These are phyloP conservation scores for Termitomyces sp. DNA, from an alignment of 768 basidiomycete genomes.

Conservation along the genomic window DNA sequence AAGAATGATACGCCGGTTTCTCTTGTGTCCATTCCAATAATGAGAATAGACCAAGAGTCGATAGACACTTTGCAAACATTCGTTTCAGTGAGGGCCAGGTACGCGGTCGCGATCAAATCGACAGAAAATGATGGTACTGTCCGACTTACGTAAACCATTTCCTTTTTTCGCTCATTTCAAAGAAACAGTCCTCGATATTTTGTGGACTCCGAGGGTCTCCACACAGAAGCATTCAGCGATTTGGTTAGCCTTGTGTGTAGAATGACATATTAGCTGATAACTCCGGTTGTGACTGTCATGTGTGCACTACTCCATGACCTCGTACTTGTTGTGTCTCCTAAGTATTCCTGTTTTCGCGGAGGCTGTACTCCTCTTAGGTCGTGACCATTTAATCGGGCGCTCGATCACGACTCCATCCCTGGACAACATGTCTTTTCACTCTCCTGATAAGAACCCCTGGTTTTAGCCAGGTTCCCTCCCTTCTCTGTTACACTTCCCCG, in stretches of 20 bases:
- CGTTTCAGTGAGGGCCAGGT: background rate
- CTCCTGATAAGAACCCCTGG: constrained; percentile 25
- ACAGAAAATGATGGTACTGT: background rate
- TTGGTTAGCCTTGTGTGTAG: constrained; percentile 6
- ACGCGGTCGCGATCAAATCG: background rate
- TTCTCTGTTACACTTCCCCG: background rate
- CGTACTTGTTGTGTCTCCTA: constrained; percentile 18
- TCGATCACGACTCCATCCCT: constrained; percentile 27
- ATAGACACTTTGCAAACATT: background rate
- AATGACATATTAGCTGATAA: constrained; percentile 8
- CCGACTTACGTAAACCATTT: constrained; percentile 17
- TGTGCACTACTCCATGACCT: constrained; percentile 22
- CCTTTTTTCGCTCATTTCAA: background rate
- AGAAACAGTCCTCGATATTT: background rate
- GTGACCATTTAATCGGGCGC: constrained; percentile 18
- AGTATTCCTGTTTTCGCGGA: constrained; percentile 24
- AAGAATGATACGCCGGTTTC: background rate
- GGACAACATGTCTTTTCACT: constrained; percentile 19
- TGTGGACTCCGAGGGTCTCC: background rate
- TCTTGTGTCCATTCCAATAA: background rate
- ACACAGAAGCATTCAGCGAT: constrained; percentile 6
- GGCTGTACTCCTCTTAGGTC: constrained; percentile 26
- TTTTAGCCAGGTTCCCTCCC: constrained; percentile 5
- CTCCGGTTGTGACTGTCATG: constrained; percentile 16
- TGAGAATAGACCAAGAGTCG: background rate